A percentile compares a stretch with the other conserved stretches of the same genome.
Evolutionary conservation across 2,329 filamentous ascomycete species (phyloP).

Genomic region (Arthrobotrys pseudoclavata): DNA sequence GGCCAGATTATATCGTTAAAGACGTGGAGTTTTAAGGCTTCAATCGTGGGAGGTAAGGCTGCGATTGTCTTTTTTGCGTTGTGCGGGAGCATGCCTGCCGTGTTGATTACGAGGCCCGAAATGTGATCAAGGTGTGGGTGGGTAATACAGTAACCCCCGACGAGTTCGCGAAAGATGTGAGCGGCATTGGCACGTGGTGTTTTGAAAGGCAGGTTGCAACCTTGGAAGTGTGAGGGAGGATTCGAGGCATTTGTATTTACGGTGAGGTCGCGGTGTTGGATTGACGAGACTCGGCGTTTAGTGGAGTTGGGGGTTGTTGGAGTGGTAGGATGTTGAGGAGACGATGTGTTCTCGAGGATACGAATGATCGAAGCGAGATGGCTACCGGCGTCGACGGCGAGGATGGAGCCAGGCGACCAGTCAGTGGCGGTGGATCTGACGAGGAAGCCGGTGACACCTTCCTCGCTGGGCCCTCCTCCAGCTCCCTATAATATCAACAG

Average conservation of each 20-base stretch:
- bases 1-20: conserved; percentile 99
- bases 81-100: conserved; percentile 83
- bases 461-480: conserved; percentile 89
- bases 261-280: conserved; percentile 28
- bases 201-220: conserved; percentile 77
- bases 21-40: conserved; percentile 91
- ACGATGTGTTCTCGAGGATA: conserved; percentile 76
- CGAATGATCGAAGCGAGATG: conserved; percentile 87
- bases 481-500: conserved; percentile 71
- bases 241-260: conserved; percentile 18
- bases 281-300: conserved; percentile 31
- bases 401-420: conserved; percentile 84
- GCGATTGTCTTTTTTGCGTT: conserved; percentile 84
- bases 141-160: conserved; percentile 92
- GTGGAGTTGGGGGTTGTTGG: conserved; percentile 59
- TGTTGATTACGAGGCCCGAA: conserved; percentile 91
- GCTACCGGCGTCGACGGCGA: conserved; percentile 94
- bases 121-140: conserved; percentile 98
- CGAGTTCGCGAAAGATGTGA: conserved; percentile 81
- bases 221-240: conserved; percentile 69
- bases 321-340: conserved; percentile 63
- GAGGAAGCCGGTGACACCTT: conserved; percentile 89
- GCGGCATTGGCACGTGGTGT: conserved; percentile 82
- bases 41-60: conserved; percentile 87
- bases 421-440: conserved; percentile 83